Evolutionary conservation across 2,329 filamentous ascomycete species (phyloP).

Genomic region (Ascochyta clinopodiicola): DNA sequence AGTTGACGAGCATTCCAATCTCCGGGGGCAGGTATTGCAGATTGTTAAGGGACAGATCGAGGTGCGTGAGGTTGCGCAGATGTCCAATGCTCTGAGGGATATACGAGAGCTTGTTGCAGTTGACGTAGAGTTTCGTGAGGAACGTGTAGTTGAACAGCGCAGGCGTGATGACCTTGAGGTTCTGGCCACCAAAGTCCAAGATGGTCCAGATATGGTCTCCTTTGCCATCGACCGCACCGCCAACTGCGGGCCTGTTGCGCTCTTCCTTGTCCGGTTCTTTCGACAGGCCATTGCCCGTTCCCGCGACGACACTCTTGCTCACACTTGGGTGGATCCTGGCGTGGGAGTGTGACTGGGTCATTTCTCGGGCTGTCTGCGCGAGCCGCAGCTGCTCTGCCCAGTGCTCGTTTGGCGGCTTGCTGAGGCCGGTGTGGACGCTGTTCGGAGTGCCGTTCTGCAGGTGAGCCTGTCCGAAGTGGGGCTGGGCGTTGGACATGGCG

Average conservation of each 20-base stretch:
- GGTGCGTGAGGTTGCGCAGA: constrained; percentile 78
- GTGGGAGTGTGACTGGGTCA: constrained; percentile 76
- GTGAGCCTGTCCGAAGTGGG: constrained; percentile 65
- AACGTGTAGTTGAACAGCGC: constrained; percentile 87
- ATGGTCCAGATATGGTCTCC: constrained; percentile 83
- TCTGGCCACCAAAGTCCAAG: constrained; percentile 95
- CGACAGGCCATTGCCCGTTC: constrained; percentile 58
- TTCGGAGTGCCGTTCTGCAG: constrained; percentile 66
- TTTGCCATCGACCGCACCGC: constrained; percentile 51
- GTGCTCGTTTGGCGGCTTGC: constrained; percentile 70
- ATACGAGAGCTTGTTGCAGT: constrained; percentile 84
- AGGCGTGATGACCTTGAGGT: constrained; percentile 79
- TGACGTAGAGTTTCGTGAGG: constrained; percentile 88
- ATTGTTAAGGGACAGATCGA: constrained; percentile 90
- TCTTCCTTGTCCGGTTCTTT: constrained; percentile 61
- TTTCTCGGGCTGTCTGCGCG: constrained; percentile 74
- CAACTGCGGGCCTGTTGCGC: constrained; percentile 70
- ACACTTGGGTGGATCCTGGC: constrained; percentile 73
- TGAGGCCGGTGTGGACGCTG: constrained; percentile 62
- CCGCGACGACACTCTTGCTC: constrained; percentile 69
- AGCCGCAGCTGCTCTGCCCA: constrained; percentile 89
- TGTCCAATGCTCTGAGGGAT: constrained; percentile 84
- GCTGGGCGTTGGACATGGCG: constrained; percentile 69
- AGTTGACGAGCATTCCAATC: constrained; percentile 94
- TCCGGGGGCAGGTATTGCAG: constrained; percentile 83